Percentiles rank a stretch among this genome's conserved stretches.
Evolutionary conservation across 2,329 filamentous ascomycete genomes (phyloP).

Genomic region (Neurospora sp.): DNA sequence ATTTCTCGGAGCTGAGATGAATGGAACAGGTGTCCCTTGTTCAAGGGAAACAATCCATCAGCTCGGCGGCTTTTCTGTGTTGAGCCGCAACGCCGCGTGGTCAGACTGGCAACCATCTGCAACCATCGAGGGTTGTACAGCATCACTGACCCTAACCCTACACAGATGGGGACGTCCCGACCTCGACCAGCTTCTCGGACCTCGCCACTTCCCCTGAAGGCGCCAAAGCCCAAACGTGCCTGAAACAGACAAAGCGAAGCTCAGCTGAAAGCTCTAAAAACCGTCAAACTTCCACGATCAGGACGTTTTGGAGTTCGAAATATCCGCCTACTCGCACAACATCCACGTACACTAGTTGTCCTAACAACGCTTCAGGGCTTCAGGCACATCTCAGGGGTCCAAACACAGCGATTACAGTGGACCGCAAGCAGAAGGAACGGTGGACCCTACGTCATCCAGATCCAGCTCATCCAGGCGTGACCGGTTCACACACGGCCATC

Average conservation of each 20-base stretch:
- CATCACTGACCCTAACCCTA: neutral
- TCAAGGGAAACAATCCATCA: neutral
- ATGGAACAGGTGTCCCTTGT: neutral
- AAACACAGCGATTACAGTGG: neutral
- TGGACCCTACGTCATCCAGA: neutral
- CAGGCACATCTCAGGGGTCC: neutral
- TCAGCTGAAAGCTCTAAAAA: neutral
- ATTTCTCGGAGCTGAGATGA: neutral
- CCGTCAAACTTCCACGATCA: neutral
- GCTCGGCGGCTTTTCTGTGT: neutral
- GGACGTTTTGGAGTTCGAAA: neutral
- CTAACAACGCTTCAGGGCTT: neutral
- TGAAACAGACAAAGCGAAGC: neutral
- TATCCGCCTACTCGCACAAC: rapidly evolving
- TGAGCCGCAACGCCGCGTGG: neutral
- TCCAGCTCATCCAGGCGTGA: neutral
- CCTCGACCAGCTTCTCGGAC: neutral
- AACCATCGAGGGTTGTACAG: neutral
- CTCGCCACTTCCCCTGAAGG: neutral
- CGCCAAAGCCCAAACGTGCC: neutral
- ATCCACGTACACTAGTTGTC: neutral
- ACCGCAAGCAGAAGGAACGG: neutral
- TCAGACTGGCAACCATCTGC: neutral
- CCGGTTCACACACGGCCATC: neutral
- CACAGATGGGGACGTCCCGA: neutral